A percentile compares a stretch with the other conserved stretches of the same genome.
Conservation (phyloP, 495 filamentous ascomycete species). For the Penicillium samsonianum region DNA sequence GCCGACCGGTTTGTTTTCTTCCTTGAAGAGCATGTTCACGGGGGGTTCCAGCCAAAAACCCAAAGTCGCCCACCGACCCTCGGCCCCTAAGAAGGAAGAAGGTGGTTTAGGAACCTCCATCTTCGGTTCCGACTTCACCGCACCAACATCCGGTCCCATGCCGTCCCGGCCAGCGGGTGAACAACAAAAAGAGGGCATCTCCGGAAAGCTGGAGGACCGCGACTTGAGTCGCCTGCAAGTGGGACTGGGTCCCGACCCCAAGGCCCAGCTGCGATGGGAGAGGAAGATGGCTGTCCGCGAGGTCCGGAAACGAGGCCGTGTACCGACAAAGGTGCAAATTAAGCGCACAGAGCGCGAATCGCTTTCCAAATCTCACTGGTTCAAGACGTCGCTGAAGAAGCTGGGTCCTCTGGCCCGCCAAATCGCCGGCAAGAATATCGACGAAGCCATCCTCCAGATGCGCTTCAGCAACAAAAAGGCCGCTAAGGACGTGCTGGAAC, state of each 20-base stretch:
- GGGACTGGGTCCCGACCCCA: constrained; percentile 70
- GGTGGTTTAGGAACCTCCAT: constrained; percentile 45
- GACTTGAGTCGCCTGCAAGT: constrained; percentile 52
- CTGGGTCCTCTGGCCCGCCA: constrained; percentile 78
- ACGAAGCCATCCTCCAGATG: constrained; percentile 94
- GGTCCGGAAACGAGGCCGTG: constrained; percentile 64
- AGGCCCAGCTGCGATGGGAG: constrained; percentile 67
- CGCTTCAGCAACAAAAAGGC: constrained; percentile 92
- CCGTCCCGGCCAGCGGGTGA: constrained; percentile 19
- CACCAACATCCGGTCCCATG: constrained; percentile 32
- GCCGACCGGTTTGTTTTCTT: constrained; percentile 23
- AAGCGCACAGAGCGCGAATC: constrained; percentile 72
- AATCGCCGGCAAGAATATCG: constrained; percentile 86
- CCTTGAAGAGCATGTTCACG: constrained; percentile 44
- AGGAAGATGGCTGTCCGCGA: constrained; percentile 77
- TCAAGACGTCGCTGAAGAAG: constrained; percentile 89
- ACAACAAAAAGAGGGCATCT: constrained; percentile 22
- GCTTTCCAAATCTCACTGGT: constrained; percentile 59
- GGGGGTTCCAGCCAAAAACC: constrained; percentile 31
- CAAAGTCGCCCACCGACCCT: constrained; percentile 31
- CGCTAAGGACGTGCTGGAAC: constrained; percentile 72
- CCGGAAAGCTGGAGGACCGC: constrained; percentile 35
- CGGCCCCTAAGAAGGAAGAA: constrained; percentile 37
- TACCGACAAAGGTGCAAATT: constrained; percentile 63
- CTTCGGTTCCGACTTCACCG: constrained; percentile 41